A percentile compares a stretch with the other conserved stretches of the same genome.
Conservation (phyloP, 2,329 filamentous ascomycete species). For the Triangularia setosa region DNA sequence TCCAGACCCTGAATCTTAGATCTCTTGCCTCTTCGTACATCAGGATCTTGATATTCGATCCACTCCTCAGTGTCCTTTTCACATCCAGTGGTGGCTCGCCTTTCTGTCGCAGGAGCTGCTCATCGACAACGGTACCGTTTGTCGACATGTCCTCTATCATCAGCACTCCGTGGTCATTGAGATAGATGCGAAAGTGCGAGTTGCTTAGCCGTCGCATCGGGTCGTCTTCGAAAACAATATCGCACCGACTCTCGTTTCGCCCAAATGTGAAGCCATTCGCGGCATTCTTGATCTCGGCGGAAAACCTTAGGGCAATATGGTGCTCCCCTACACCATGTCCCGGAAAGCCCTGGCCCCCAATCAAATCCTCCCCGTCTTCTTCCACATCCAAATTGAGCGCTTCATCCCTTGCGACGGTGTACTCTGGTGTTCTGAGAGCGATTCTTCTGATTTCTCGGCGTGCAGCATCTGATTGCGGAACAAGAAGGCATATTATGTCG, state of each 20-base stretch:
- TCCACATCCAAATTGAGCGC: constrained; percentile 50
- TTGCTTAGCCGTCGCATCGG: constrained; percentile 77
- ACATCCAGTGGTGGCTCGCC: constrained; percentile 35
- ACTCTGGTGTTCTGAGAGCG: constrained; percentile 43
- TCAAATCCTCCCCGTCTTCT: constrained; percentile 48
- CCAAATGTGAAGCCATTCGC: constrained; percentile 80
- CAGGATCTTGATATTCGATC: constrained; percentile 68
- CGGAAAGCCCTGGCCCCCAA: constrained; percentile 47
- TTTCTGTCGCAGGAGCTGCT: constrained; percentile 54
- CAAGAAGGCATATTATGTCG: constrained; percentile 84
- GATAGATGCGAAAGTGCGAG: constrained; percentile 89
- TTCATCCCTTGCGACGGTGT: constrained; percentile 48
- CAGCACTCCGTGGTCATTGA: constrained; percentile 79
- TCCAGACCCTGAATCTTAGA: constrained; percentile 78
- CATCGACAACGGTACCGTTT: constrained; percentile 90
- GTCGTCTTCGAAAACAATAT: constrained; percentile 66
- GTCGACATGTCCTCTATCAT: constrained; percentile 94
- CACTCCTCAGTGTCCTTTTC: constrained; percentile 64
- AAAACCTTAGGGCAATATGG: constrained; percentile 78
- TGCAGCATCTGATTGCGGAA: constrained; percentile 71
- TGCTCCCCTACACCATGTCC: constrained; percentile 50
- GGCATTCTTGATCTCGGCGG: constrained; percentile 65
- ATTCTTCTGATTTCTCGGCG: constrained; percentile 62
- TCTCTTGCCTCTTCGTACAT: constrained; percentile 52
- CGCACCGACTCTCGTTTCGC: constrained; percentile 66